phyloP scores from a whole-genome alignment of 352 stramenopile genomes.

The Phytophthora melonis region DNA sequence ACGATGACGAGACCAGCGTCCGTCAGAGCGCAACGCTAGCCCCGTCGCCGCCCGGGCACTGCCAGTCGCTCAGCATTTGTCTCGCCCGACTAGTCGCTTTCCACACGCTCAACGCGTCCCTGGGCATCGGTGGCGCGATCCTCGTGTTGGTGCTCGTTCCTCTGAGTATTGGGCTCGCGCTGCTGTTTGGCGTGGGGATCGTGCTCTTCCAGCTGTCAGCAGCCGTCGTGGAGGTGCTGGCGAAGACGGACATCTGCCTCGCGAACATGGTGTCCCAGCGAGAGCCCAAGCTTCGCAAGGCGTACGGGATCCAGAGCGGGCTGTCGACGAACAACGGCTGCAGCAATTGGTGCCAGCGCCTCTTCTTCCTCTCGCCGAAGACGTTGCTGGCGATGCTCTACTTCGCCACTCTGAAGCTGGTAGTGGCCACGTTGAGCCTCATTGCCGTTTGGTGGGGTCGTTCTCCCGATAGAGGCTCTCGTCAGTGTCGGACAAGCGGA shows the following conservation, averaged over 20 bases:
- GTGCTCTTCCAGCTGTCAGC: conserved; percentile 44
- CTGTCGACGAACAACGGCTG: conserved; percentile 37
- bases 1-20: conserved; percentile 2
- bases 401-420: conserved; percentile 57
- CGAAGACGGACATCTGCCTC: conserved; percentile 31
- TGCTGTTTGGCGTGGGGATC: conserved; percentile 35
- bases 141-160: conserved; percentile 39
- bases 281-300: conserved; percentile 23
- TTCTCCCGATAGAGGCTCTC: conserved; percentile 49
- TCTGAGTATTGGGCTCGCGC: conserved; percentile 37
- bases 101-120: conserved; percentile 34
- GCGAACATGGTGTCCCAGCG: conserved; percentile 32
- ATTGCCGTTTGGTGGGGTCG: conserved; percentile 35
- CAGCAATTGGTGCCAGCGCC: conserved; percentile 12
- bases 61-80: conserved; percentile 1
- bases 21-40: neutral
- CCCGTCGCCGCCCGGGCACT: neutral
- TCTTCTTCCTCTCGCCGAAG: conserved; percentile 40
- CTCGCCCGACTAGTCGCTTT: conserved; percentile 30
- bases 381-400: conserved; percentile 52
- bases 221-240: conserved; percentile 25
- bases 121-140: conserved; percentile 33
- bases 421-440: conserved; percentile 42
- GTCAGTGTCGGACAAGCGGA: conserved; percentile 21
- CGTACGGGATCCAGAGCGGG: conserved; percentile 35